Percentiles rank a stretch among this genome's conserved stretches.
These are phyloP conservation scores for Cyberlindnera veronae DNA, from an alignment of 805 yeast genomes.

Conservation along the genomic window DNA sequence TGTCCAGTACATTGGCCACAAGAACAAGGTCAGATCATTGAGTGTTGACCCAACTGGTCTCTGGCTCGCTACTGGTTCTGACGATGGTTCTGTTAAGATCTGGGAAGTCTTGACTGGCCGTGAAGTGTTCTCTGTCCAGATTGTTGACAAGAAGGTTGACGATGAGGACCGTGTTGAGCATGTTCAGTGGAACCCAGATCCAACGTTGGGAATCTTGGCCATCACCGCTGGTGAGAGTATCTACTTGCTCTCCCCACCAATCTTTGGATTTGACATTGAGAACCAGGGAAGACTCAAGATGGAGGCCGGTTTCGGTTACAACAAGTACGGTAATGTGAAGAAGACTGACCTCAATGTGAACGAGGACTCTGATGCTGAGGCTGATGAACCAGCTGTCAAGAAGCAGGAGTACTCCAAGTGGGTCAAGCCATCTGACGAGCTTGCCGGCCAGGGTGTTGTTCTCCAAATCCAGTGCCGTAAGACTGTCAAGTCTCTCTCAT, in stretches of 20 bases:
- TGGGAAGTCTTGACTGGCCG: constrained; percentile 97
- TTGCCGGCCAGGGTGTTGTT: constrained; percentile 65
- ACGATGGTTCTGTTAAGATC: constrained; percentile 91
- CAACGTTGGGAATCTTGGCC: constrained; percentile 72
- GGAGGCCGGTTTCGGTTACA: constrained; percentile 92
- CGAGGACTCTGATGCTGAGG: constrained; percentile 39
- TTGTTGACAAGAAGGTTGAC: constrained; percentile 42
- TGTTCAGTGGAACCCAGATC: constrained; percentile 87
- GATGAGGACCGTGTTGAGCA: constrained; percentile 82
- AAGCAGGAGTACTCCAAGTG: constrained; percentile 68
- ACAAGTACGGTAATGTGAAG: constrained; percentile 52
- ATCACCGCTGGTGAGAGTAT: constrained; percentile 79
- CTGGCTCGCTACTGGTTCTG: constrained; percentile 97
- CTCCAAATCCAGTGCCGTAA: constrained; percentile 66
- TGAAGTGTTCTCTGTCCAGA: constrained; percentile 69
- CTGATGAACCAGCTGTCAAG: constrained; percentile 33
- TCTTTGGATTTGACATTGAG: constrained; percentile 85
- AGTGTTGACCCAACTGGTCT: constrained; percentile 86
- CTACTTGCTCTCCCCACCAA: constrained; percentile 81
- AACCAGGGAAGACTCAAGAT: constrained; percentile 73
- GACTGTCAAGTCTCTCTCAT: constrained; percentile 75
- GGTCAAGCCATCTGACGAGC: constrained; percentile 69
- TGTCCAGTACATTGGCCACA: constrained; percentile 79
- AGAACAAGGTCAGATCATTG: constrained; percentile 74
- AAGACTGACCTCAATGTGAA: constrained; percentile 39